phyloP scores from a whole-genome alignment of 148 eudicot species.

The Euryodendron excelsum region DNA sequence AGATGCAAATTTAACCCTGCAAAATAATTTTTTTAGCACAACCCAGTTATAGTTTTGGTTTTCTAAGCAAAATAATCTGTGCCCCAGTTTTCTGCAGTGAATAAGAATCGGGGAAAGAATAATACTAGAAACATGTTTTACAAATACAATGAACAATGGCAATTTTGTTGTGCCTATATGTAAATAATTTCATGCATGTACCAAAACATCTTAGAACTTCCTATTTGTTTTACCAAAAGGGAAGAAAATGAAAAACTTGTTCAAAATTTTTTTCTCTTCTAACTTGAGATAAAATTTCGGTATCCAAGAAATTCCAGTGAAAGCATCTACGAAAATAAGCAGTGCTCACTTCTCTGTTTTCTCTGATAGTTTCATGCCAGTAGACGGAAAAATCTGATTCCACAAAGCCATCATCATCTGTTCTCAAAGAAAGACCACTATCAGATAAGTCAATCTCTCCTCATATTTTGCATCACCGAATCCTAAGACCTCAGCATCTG shows the following conservation, averaged over 20 bases:
- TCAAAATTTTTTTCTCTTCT: neutral
- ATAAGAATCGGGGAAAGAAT: neutral
- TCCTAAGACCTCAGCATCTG: conserved; percentile 20
- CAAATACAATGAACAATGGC: neutral
- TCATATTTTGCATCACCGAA: conserved; percentile 36
- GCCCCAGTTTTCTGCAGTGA: neutral
- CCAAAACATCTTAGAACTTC: neutral
- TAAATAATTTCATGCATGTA: no score
- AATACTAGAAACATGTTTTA: neutral
- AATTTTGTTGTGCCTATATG: no score
- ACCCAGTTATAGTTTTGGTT: neutral
- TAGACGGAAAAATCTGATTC: conserved; percentile 29
- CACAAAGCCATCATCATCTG: conserved; percentile 50
- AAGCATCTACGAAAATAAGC: neutral
- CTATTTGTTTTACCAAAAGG: neutral
- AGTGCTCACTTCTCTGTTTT: conserved; percentile 47
- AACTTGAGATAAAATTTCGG: neutral
- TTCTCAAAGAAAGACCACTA: conserved; percentile 38
- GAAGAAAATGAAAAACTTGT: neutral
- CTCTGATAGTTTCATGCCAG: conserved; percentile 32
- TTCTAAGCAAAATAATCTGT: neutral
- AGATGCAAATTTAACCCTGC: conserved; percentile 22
- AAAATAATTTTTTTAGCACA: neutral
- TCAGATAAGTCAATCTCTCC: conserved; percentile 47
- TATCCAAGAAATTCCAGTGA: neutral